phyloP scores from a whole-genome alignment of 2,329 filamentous ascomycete species.

The Colletotrichum theobromicola region DNA sequence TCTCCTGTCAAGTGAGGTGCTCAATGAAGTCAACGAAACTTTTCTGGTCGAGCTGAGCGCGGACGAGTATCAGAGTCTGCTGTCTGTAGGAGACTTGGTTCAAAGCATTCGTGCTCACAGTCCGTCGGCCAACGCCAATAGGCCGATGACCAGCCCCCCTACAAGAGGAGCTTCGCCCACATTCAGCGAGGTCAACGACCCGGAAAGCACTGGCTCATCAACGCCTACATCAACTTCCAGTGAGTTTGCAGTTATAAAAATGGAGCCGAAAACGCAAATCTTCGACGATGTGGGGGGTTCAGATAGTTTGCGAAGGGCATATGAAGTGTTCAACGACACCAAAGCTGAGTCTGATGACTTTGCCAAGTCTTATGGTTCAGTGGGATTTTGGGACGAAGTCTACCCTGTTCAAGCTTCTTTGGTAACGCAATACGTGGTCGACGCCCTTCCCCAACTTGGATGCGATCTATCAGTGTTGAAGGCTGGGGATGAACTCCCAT shows the following conservation, averaged over 20 bases:
- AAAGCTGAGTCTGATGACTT: not conserved
- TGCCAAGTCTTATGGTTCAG: not conserved
- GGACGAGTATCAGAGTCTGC: not conserved
- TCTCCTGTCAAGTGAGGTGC: not conserved
- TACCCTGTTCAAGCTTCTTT: slow-evolving; percentile 32
- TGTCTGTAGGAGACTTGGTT: not conserved
- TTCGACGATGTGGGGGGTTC: not conserved
- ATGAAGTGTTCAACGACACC: not conserved
- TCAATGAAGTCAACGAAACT: not conserved
- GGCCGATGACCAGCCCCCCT: not conserved
- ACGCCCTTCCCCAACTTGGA: slow-evolving; percentile 34
- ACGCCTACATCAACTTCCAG: not conserved
- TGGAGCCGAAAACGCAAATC: not conserved
- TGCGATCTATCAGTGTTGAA: slow-evolving; percentile 26
- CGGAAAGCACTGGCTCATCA: not conserved
- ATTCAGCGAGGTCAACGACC: not conserved
- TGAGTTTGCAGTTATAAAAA: not conserved
- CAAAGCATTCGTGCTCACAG: not conserved
- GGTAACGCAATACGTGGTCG: slow-evolving; percentile 34
- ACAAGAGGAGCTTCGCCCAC: not conserved
- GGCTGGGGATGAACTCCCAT: slow-evolving; percentile 25
- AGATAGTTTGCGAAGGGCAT: not conserved
- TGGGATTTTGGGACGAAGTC: slow-evolving; percentile 28
- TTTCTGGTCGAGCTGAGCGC: not conserved
- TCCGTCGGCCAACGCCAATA: not conserved